Conservation (phyloP, 179 eudicot genomes). For the Nepenthes alata region DNA sequence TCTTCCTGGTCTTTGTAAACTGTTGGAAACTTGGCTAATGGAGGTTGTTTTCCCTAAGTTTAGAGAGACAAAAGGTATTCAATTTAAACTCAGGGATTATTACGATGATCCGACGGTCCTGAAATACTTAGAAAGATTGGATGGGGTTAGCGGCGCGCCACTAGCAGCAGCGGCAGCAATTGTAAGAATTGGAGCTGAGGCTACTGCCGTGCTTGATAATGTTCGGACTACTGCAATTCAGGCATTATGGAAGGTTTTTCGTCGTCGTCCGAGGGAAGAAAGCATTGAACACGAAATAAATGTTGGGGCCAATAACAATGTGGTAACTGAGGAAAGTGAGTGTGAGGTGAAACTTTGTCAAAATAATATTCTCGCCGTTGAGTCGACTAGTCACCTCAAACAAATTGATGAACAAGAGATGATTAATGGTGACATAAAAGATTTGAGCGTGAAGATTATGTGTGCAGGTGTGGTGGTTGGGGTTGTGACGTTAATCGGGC, state of each 20-base stretch:
- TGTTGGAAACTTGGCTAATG: slow-evolving; percentile 93
- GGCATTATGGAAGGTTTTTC: slow-evolving; percentile 77
- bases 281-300: slow-evolving; percentile 33
- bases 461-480: slow-evolving; percentile 90
- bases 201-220: slow-evolving; percentile 82
- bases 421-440: slow-evolving; percentile 64
- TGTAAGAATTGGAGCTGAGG: slow-evolving; percentile 83
- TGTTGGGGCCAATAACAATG: slow-evolving; percentile 21
- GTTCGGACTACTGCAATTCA: slow-evolving; percentile 70
- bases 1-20: slow-evolving; percentile 87
- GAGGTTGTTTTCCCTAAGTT: slow-evolving; percentile 91
- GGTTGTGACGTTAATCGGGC: slow-evolving; percentile 51
- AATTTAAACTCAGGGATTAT: slow-evolving; percentile 81
- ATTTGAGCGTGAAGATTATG: slow-evolving; percentile 68
- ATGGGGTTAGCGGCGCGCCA: slow-evolving; percentile 71
- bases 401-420: slow-evolving; percentile 41
- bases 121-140: slow-evolving; percentile 72
- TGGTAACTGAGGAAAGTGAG: slow-evolving; percentile 19
- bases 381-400: slow-evolving; percentile 20
- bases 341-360: slow-evolving; percentile 14
- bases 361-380: slow-evolving; percentile 18
- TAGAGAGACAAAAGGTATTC: slow-evolving; percentile 63
- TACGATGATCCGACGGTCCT: slow-evolving; percentile 90
- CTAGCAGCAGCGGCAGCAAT: slow-evolving; percentile 96
- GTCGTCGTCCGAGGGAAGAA: slow-evolving; percentile 39